Percentiles rank a stretch among this genome's conserved stretches.
Evolutionary conservation across 306 rosid species (phyloP).

Genomic region (Citrullus mucosospermus): DNA sequence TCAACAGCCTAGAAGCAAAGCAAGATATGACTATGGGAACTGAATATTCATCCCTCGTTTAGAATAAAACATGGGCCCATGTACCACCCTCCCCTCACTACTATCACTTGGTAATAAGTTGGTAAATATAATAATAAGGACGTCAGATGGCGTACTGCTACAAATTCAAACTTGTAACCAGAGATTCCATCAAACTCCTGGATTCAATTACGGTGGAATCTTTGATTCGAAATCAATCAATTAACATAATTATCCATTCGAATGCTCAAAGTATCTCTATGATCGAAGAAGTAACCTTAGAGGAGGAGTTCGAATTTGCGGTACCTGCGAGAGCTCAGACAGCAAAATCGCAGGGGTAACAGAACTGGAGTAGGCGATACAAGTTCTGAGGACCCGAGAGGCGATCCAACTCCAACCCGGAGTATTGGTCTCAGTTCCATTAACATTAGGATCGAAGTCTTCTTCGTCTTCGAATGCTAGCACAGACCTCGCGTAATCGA

Average conservation of each 20-base stretch:
- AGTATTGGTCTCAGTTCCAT: constrained; percentile 13
- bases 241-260: neutral
- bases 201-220: neutral
- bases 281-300: neutral
- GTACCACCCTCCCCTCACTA: neutral
- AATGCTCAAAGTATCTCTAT: neutral
- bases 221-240: too few species aligned
- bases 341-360: constrained; percentile 81
- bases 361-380: constrained; percentile 68
- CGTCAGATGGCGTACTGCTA: neutral
- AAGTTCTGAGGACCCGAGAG: constrained; percentile 67
- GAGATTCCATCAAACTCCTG: neutral
- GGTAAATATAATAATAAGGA: neutral
- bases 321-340: constrained; percentile 72
- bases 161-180: neutral
- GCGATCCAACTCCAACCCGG: constrained; percentile 79
- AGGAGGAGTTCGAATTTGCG: neutral
- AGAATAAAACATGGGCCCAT: neutral
- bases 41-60: neutral
- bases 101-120: neutral
- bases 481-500: constrained; percentile 53
- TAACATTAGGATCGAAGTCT: constrained; percentile 21
- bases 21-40: neutral
- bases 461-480: constrained; percentile 33
- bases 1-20: neutral